Percentiles rank a stretch among this genome's conserved stretches.
phyloP scores from a whole-genome alignment of 2,329 filamentous ascomycete genomes.

The Xylariaceae sp. region DNA sequence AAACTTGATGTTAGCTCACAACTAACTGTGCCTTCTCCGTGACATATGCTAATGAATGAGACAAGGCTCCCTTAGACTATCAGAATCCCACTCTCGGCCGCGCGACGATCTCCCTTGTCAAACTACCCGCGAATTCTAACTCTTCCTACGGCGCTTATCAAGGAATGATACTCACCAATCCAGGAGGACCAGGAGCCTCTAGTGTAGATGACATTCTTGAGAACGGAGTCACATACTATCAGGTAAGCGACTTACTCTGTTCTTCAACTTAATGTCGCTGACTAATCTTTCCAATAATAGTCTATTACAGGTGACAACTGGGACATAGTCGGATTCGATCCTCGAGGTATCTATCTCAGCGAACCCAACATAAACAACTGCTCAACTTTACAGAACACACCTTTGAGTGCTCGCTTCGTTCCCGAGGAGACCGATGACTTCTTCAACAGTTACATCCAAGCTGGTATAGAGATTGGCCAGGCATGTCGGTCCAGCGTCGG shows the following conservation, averaged over 20 bases:
- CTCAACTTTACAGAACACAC: neutral
- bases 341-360: constrained; percentile 8
- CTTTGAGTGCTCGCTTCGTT: constrained; percentile 5
- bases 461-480: constrained; percentile 1
- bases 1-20: constrained; percentile 9
- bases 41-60: neutral
- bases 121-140: constrained; percentile 8
- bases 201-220: constrained; percentile 8
- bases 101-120: constrained; percentile 10
- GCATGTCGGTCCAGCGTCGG: constrained; percentile 5
- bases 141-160: constrained; percentile 8
- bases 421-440: constrained; percentile 8
- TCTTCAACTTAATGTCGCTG: neutral
- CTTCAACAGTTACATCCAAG: constrained; percentile 7
- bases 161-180: constrained; percentile 11
- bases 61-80: constrained; percentile 10
- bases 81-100: constrained; percentile 5
- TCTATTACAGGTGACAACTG: constrained; percentile 8
- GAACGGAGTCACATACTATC: constrained; percentile 8
- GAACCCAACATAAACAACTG: constrained; percentile 12
- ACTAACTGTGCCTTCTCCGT: neutral
- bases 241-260: neutral
- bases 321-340: constrained; percentile 11
- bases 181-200: constrained; percentile 8
- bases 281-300: neutral